Evolutionary conservation across 2,329 filamentous ascomycete genomes (phyloP), one percentile per base, ranked within the genome.

Genomic region (Colletotrichum theobromicola): DNA sequence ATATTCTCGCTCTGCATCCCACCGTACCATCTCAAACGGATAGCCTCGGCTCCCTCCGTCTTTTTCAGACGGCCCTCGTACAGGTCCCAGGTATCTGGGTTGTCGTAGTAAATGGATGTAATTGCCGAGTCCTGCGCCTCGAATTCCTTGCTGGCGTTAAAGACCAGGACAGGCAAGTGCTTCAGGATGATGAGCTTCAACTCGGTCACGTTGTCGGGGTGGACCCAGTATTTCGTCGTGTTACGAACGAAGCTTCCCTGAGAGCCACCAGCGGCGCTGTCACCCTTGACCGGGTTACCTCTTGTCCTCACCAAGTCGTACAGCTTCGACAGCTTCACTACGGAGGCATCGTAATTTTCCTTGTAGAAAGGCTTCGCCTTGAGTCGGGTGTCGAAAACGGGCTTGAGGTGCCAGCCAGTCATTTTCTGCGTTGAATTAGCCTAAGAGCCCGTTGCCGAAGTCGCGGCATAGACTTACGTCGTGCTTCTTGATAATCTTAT

Each of bases 401-500:
- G 97, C 80, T 94, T 96, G 37, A 99, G 91, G 81, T 97, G 93
- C 95, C 96, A 98, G 75, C 92, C 90, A 1, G 97, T 99, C 88
- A 94, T 90, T 95, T 99, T 99, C 94, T 97, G 80, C 21, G 7
- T 13, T 42, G 16, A 18, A 53, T 74, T 35, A 76, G 63, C 34
- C 12, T 42, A 32, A 13, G n/a, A 16, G 46, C 6, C n/a, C 7
- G 13, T 24, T 12, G n/a, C 21, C 57, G n/a, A 60, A 15, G 64
- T 68, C 58, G 42, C 26, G 64, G 87, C 30, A 15, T 7, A 13
- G 37, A 76, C 94, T 79, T 85, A 96, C 94, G 86, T 98, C 97
- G 84, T 99, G 97, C 89, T 99, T 99, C 90, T 99, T 99, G 85
- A 99, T 98, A 77, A 99, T 99, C 89, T 99, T 99, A 88, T 98